Conservation (phyloP, 352 stramenopile genomes). For the Bremia lactucae region DNA sequence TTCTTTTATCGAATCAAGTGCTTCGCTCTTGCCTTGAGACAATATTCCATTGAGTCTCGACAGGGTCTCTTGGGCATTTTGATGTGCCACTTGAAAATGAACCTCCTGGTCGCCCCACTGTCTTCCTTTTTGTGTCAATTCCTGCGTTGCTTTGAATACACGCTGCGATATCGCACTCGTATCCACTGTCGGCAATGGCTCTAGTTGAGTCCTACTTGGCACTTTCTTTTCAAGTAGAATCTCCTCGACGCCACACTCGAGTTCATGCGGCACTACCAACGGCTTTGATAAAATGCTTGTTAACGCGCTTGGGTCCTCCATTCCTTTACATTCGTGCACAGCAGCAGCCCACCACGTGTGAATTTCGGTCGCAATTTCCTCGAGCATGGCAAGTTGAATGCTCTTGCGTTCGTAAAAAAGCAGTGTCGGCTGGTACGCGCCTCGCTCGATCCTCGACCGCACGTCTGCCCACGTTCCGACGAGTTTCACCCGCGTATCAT, state of each 20-base stretch:
- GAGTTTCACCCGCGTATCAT: slow-evolving; percentile 72
- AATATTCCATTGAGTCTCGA: slow-evolving; percentile 56
- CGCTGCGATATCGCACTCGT: no score
- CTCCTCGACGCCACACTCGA: slow-evolving; percentile 20
- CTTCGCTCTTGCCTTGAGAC: slow-evolving; percentile 22
- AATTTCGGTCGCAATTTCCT: slow-evolving; percentile 55
- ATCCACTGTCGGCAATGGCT: no score
- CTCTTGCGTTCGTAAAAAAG: slow-evolving; percentile 75
- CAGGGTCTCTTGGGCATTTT: slow-evolving; percentile 51
- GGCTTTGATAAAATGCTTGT: no score
- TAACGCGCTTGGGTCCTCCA: no score
- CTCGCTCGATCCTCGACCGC: slow-evolving; percentile 55
- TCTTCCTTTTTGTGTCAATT: slow-evolving; percentile 3
- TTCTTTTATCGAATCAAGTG: slow-evolving; percentile 16
- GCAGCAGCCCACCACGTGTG: slow-evolving; percentile 68
- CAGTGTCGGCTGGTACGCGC: slow-evolving; percentile 72
- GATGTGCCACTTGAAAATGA: slow-evolving; percentile 39
- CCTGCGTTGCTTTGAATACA: slow-evolving; percentile 22
- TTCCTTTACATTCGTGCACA: slow-evolving; percentile 14
- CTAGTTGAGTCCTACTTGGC: slow-evolving; percentile 20
- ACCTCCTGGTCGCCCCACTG: slow-evolving; percentile 45
- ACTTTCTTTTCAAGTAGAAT: slow-evolving; percentile 25
- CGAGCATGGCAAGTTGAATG: slow-evolving; percentile 48
- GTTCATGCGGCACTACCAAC: slow-evolving; percentile 25
- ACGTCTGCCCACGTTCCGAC: slow-evolving; percentile 69